A percentile compares a stretch with the other conserved stretches of the same genome.
These are phyloP conservation scores for Neophaeococcomyces aloes DNA, from an alignment of 2,329 filamentous ascomycete genomes.

Conservation along the genomic window DNA sequence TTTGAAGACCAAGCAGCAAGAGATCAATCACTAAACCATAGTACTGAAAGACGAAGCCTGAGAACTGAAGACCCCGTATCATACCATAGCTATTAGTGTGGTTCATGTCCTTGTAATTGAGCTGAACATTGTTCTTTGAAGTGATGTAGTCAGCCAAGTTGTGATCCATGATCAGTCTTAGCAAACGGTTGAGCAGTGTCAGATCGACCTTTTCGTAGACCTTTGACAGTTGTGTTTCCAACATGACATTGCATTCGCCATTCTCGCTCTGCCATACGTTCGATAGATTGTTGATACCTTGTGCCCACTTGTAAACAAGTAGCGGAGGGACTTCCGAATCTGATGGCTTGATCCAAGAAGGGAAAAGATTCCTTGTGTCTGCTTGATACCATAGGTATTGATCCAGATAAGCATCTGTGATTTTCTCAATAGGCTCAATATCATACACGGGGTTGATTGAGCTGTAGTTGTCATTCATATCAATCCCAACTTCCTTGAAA, in stretches of 20 bases:
- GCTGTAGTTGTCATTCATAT: constrained; percentile 99
- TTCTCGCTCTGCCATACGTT: constrained; percentile 90
- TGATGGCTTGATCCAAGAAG: constrained; percentile 97
- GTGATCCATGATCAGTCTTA: constrained; percentile 97
- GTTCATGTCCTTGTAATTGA: constrained; percentile 99
- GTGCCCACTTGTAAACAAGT: constrained; percentile 96
- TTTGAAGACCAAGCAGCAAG: constrained; percentile 79
- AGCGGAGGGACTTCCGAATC: constrained; percentile 95
- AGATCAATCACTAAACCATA: constrained; percentile 94
- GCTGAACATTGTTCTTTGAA: constrained; percentile 96
- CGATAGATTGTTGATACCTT: constrained; percentile 95
- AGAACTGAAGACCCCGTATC: constrained; percentile 96
- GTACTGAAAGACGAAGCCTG: constrained; percentile 97
- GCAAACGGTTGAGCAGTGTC: constrained; percentile 82
- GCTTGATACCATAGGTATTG: constrained; percentile 99
- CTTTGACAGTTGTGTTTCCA: constrained; percentile 96
- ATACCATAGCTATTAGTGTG: constrained; percentile 98
- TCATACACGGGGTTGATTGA: constrained; percentile 99
- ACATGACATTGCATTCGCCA: constrained; percentile 96
- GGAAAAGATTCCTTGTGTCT: constrained; percentile 92
- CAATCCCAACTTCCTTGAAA: constrained; percentile 98
- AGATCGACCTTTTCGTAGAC: constrained; percentile 99
- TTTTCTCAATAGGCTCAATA: constrained; percentile 98
- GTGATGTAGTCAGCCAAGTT: constrained; percentile 98
- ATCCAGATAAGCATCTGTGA: constrained; percentile 95